Percentiles rank a stretch among this genome's conserved stretches.
Conservation (phyloP, 1,284 basidiomycete genomes). For the Rhizoctonia solani region DNA sequence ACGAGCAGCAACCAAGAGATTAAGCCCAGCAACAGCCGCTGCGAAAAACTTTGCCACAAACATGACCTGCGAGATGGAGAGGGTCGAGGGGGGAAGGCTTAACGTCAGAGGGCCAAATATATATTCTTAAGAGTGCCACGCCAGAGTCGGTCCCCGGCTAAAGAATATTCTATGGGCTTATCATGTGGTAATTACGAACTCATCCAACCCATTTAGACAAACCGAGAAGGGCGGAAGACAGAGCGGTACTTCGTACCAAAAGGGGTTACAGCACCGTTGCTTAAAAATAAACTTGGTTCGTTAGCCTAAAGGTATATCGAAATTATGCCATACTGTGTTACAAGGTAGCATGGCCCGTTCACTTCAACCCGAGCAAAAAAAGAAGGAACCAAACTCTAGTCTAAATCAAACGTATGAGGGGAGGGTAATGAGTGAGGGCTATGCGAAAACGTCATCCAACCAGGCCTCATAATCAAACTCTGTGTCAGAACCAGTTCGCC, state of each 20-base stretch:
- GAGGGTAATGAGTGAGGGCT: too few species aligned
- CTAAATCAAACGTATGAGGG: too few species aligned
- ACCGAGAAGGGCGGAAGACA: not conserved
- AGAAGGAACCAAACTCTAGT: too few species aligned
- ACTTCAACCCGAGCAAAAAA: too few species aligned
- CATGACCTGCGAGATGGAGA: not conserved
- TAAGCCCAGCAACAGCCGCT: not conserved
- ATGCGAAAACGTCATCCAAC: slow-evolving; percentile 72
- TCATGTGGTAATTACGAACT: slow-evolving; percentile 12
- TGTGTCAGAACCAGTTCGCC: slow-evolving; percentile 50
- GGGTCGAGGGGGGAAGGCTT: too few species aligned
- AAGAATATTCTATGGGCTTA: slow-evolving; percentile 17
- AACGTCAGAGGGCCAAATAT: not conserved
- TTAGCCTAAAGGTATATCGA: not conserved
- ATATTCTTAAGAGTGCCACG: not conserved
- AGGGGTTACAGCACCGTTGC: not conserved
- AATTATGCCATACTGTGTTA: not conserved
- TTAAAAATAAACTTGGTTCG: too few species aligned
- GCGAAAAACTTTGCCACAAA: slow-evolving; percentile 1
- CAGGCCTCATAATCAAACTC: slow-evolving; percentile 79
- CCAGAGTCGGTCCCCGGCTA: not conserved
- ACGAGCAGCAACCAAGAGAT: slow-evolving; percentile 3
- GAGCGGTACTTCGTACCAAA: not conserved
- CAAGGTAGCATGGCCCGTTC: not conserved
- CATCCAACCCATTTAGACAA: slow-evolving; percentile 11